phyloP scores from a whole-genome alignment of 805 yeast genomes.

The Metschnikowia chrysomelidarum region DNA sequence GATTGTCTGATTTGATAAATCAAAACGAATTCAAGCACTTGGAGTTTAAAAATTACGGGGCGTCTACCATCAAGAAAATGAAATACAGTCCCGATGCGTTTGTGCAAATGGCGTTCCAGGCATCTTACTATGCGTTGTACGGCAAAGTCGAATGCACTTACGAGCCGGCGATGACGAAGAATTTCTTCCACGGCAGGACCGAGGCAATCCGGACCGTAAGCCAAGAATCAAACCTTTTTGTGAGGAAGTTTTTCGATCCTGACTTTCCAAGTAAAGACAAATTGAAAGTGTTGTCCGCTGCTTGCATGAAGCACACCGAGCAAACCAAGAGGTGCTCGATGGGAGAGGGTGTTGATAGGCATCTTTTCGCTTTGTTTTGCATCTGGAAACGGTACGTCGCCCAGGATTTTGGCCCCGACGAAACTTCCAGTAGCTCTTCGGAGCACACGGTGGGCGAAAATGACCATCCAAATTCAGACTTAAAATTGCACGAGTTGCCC shows the following conservation, averaged over 20 bases:
- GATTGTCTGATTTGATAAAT: slow-evolving; percentile 80
- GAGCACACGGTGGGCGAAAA: slow-evolving; percentile 31
- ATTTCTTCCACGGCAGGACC: slow-evolving; percentile 84
- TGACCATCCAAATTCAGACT: slow-evolving; percentile 15
- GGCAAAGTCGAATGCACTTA: slow-evolving; percentile 93
- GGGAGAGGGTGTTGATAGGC: slow-evolving; percentile 92
- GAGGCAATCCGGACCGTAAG: slow-evolving; percentile 89
- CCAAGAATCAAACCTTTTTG: slow-evolving; percentile 74
- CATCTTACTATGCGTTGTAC: slow-evolving; percentile 86
- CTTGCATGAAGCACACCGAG: slow-evolving; percentile 67
- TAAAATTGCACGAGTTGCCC: slow-evolving; percentile 48
- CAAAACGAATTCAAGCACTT: slow-evolving; percentile 85
- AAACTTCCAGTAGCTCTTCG: slow-evolving; percentile 21
- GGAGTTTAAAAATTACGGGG: slow-evolving; percentile 72
- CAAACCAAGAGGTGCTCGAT: slow-evolving; percentile 66
- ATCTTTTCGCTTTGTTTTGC: slow-evolving; percentile 80
- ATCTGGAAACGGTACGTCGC: slow-evolving; percentile 73
- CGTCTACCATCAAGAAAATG: slow-evolving; percentile 74
- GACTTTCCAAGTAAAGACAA: slow-evolving; percentile 58
- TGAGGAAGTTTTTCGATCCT: slow-evolving; percentile 76
- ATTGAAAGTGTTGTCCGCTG: slow-evolving; percentile 56
- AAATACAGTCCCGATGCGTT: slow-evolving; percentile 93
- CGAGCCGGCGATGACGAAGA: slow-evolving; percentile 95
- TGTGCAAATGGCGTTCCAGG: slow-evolving; percentile 90
- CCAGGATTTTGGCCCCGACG: slow-evolving; percentile 16